These are phyloP conservation scores for Monosporascus sp. DNA, from an alignment of 2,329 filamentous ascomycete species.

Conservation along the genomic window DNA sequence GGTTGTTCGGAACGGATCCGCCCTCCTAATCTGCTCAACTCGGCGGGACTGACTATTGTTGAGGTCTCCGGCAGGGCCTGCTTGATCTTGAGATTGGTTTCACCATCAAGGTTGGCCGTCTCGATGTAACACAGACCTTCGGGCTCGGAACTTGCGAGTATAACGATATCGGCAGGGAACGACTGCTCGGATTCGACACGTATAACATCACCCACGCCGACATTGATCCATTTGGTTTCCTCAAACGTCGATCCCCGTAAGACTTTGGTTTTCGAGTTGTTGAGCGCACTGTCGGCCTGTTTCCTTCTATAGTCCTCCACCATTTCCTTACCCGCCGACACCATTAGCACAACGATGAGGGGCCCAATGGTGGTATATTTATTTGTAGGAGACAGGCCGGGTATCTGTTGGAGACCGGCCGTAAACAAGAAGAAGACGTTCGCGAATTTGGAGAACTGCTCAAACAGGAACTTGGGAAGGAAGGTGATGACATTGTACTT, in stretches of 20 bases:
- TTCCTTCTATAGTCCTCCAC: conserved; percentile 92
- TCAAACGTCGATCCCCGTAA: conserved; percentile 78
- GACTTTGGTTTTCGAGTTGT: conserved; percentile 79
- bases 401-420: conserved; percentile 89
- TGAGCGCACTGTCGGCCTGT: conserved; percentile 78
- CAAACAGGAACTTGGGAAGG: conserved; percentile 91
- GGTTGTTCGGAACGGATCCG: conserved; percentile 91
- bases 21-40: conserved; percentile 80
- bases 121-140: conserved; percentile 98
- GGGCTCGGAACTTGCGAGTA: conserved; percentile 91
- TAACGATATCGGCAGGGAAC: conserved; percentile 88
- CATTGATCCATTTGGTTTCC: conserved; percentile 89
- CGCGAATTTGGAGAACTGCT: conserved; percentile 98
- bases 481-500: conserved; percentile 96
- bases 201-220: conserved; percentile 87
- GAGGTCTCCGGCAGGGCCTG: conserved; percentile 92
- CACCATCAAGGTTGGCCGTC: conserved; percentile 93
- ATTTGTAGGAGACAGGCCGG: conserved; percentile 90
- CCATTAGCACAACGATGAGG: conserved; percentile 80
- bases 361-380: conserved; percentile 94
- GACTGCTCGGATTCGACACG: conserved; percentile 91
- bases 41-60: conserved; percentile 76
- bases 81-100: conserved; percentile 98
- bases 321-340: conserved; percentile 93
- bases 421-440: conserved; percentile 99